phyloP scores from a whole-genome alignment of 345 rosid species.

The Dimocarpus longan region DNA sequence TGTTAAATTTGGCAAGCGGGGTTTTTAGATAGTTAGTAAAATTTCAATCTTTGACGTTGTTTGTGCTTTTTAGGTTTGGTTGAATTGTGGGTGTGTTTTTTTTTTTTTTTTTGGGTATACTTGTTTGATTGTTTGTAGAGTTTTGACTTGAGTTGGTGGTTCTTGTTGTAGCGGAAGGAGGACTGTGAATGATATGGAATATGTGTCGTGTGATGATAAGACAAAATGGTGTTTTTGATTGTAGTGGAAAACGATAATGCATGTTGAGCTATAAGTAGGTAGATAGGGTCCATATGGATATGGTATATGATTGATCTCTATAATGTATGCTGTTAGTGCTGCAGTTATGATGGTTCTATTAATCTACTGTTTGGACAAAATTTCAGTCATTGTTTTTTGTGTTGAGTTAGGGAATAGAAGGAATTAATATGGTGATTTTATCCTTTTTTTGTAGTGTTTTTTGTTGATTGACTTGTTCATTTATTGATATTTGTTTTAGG shows the following conservation, averaged over 20 bases:
- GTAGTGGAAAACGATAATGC: not conserved
- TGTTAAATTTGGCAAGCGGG: not conserved
- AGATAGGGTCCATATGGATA: not conserved
- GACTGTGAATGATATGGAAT: not conserved
- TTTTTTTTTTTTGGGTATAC: no score
- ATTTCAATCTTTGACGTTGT: not conserved
- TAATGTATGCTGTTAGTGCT: not conserved
- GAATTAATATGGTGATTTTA: not conserved
- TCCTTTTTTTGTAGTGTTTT: no score
- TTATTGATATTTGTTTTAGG: conserved; percentile 31
- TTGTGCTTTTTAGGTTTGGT: not conserved
- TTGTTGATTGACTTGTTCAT: conserved; percentile 2
- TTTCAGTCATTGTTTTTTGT: not conserved
- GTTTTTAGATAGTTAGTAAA: not conserved
- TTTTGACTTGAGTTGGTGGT: not conserved
- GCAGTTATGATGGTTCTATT: not conserved
- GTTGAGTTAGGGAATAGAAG: not conserved
- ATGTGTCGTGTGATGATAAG: not conserved
- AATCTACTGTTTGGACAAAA: not conserved
- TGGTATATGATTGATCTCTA: not conserved
- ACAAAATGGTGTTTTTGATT: conserved; percentile 3
- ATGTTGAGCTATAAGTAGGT: not conserved
- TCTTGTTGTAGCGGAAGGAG: not conserved
- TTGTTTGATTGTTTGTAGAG: not conserved
- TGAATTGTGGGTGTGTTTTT: not conserved